Evolutionary conservation across 1,284 basidiomycete genomes (phyloP).

Genomic region (Gastroboletus turbinatus): DNA sequence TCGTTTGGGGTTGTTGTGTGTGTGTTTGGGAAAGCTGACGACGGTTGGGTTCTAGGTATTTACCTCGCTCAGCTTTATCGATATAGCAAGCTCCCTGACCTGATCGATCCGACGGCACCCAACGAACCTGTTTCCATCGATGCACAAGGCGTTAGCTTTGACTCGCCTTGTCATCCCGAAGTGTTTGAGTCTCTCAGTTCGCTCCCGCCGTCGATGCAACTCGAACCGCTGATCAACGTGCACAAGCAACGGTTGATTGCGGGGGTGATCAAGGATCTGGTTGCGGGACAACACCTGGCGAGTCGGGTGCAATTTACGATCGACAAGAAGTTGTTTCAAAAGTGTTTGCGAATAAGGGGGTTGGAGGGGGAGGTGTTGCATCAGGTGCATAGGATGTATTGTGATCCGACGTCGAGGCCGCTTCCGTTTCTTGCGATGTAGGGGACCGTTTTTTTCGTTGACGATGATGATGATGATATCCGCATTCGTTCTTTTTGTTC

Average conservation of each 20-base stretch:
- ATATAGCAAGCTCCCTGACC: conserved; percentile 69
- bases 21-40: background rate
- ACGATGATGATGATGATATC: conserved; percentile 10
- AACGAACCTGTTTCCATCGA: conserved; percentile 66
- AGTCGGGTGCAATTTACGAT: conserved; percentile 66
- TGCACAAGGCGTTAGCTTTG: conserved; percentile 58
- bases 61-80: conserved; percentile 75
- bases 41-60: conserved; percentile 48
- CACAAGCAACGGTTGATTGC: conserved; percentile 85
- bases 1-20: background rate
- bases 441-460: background rate
- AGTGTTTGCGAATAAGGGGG: conserved; percentile 69
- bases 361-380: conserved; percentile 54
- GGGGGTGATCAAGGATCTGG: conserved; percentile 71
- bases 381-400: conserved; percentile 44
- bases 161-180: conserved; percentile 68
- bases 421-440: conserved; percentile 25
- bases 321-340: conserved; percentile 73
- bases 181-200: conserved; percentile 71
- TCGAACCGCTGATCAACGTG: conserved; percentile 86
- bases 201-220: conserved; percentile 69
- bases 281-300: conserved; percentile 79
- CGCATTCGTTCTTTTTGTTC: background rate
- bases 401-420: conserved; percentile 19
- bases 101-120: conserved; percentile 82